Percentiles rank a stretch among this genome's conserved stretches.
These are phyloP conservation scores for Lasiosphaeriaceae sp. DNA, from an alignment of 495 filamentous ascomycete species.

Conservation along the genomic window DNA sequence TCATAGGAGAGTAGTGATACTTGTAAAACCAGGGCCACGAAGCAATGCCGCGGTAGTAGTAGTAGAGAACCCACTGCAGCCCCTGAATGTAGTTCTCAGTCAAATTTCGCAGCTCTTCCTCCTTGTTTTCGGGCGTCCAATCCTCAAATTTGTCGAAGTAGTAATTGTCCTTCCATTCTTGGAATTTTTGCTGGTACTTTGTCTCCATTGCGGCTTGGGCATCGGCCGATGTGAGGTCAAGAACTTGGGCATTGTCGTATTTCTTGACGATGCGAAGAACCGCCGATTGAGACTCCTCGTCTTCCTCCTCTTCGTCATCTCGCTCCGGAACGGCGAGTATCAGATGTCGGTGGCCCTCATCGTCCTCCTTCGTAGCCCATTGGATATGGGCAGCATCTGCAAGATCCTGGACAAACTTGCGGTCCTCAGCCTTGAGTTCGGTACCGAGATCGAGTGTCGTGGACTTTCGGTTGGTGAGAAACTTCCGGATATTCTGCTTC, in stretches of 20 bases:
- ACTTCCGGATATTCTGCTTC: conserved; percentile 71
- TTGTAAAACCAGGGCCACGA: conserved; percentile 98
- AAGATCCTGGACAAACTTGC: conserved; percentile 86
- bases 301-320: conserved; percentile 57
- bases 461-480: conserved; percentile 58
- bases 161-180: conserved; percentile 88
- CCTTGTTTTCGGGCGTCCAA: conserved; percentile 74
- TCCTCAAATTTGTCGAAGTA: conserved; percentile 80
- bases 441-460: conserved; percentile 65
- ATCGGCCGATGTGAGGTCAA: conserved; percentile 76
- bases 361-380: conserved; percentile 77
- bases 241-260: conserved; percentile 83
- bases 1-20: conserved; percentile 98
- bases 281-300: conserved; percentile 82
- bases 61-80: conserved; percentile 96
- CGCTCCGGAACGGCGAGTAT: conserved; percentile 58
- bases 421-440: conserved; percentile 75
- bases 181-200: conserved; percentile 83
- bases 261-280: conserved; percentile 77
- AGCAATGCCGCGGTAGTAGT: conserved; percentile 94
- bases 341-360: conserved; percentile 74
- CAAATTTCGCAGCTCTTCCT: conserved; percentile 75
- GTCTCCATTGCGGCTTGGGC: conserved; percentile 69
- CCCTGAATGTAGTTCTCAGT: conserved; percentile 97
- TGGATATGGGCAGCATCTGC: conserved; percentile 75